Base-by-base conservation (phyloP, 805 yeast genomes). In the Isabelozyma heimii region DNA sequence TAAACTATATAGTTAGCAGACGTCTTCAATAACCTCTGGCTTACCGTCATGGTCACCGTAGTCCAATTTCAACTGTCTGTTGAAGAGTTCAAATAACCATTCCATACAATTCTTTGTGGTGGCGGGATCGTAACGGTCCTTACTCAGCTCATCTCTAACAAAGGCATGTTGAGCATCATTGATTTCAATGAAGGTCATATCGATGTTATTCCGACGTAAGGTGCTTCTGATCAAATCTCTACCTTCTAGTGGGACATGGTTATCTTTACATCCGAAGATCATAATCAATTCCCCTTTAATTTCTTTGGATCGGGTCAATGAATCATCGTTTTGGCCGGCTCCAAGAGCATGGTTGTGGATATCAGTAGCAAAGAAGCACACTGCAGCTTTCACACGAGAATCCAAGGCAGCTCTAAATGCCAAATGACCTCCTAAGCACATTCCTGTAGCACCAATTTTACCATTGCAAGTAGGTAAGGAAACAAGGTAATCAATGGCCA, bases 391-490 rank as follows among this genome's bases (percentile, higher is more conserved):
- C 42, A 87, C 81, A 49, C 89, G 68, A 37, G 76, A 71, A 59
- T 87, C 89, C 54, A 86, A 72, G 2, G 85, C 83, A 2, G 84
- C 76, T 55, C 95, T 73, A 69, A 78, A 85, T 1, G 94, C 92
- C 57, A 87, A 70, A 62, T 87, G 94, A 1, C 94, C 95, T 16
- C 94, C 94, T 37, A 87, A 77, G 63, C 95, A 88, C 94, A 88
- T 88, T 15, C 94, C 95, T 2, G 92, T 86, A 42, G 91, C 85
- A 37, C 94, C 94, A 55, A 86, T 79, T 49, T 76, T 80, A 40
- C 91, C 91, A 53, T 79, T 83, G 62, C 87, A 87, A 9, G 89
- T 85, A 0, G 76, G 70, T 53, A 87, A 72, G 2, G 77, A 57
- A 43, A 65, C 65, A 48, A 87, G 72, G 59, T 85, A 82, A 60